Evolutionary conservation across 2,329 filamentous ascomycete species (phyloP), one percentile per base, ranked within the genome.

Genomic region (Exophiala sp.): DNA sequence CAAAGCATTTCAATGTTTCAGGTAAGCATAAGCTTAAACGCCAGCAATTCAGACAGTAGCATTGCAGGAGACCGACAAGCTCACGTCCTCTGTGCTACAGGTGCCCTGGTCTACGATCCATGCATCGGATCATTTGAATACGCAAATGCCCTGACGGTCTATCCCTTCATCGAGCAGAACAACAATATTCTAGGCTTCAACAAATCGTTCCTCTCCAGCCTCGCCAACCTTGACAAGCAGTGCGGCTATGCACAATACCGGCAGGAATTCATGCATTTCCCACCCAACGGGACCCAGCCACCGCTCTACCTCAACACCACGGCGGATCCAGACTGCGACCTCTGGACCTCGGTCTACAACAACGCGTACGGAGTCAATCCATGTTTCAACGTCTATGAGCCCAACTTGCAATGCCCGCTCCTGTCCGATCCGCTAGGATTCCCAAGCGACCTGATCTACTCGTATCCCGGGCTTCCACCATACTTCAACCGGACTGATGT

Each of bases 351-450:
- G 1, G 66, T 79, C 16, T 56, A 56, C 47, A 19, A 48, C 6
- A 50, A 43, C 21, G 53, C 53, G 5, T 56, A 56, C 32, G 39
- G 30, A 14, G 49, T 55, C 22, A 93, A 93, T 68, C 86, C 86
- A 0, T 93, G 87, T 70, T 93, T 85, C 68, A 80, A 88, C 64
- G 70, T 86, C 5, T 91, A 90, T 68, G 79, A 85, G 38, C 77
- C 90, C 13, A 79, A 79, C 3, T 80, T 79, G 5, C 83, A 80
- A n/a, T 91, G 86, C 63, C 86, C 87, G 0, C 58, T 81, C 1
- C 70, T 78, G 1, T 86, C 80, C 74, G 82, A 88, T 50, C 78
- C 84, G 0, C 72, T 89, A 2, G 80, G 80, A n/a, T 83, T 83
- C 66, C 81, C 83, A 0, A 81, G 81, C 14, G 73, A 76, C 4